Evolutionary conservation across 2,329 filamentous ascomycete species (phyloP), one percentile per base, ranked within the genome.

Genomic region (Talaromyces sp.): DNA sequence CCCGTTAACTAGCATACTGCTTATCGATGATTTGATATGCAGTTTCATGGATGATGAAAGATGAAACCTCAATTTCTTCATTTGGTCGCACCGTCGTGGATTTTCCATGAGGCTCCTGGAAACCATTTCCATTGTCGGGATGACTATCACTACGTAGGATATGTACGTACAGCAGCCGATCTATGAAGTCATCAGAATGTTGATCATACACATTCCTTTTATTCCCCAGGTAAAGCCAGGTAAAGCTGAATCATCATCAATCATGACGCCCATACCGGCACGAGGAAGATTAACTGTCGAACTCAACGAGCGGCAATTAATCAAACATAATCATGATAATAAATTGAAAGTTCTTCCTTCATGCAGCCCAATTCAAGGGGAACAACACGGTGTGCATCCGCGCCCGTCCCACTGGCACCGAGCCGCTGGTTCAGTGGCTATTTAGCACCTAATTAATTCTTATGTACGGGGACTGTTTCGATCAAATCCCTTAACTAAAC

Each of bases 111-210:
- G 53, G 31, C 53, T 34, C 53, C 29, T 36, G 53, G 53, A 56
- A 36, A 56, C 51, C 53, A 56, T 56, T 36, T 56, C 31, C 53
- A 36, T 38, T 3, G 31, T 19, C 31, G 29, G n/a, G 53, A 56
- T 38, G n/a, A 13, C 17, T 31, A 54, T 5, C 15, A 34, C 17
- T 19, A 34, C 31, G 27, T 54, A 54, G 22, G 29, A 22, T 36
- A 36, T 53, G 49, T 53, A 53, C 31, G 31, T 56, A 56, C 31
- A 54, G n/a, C 53, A 59, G 25, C 31, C 38, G 25, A 59, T 40
- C 56, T 0, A 60, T 60, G 58, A 47, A 60, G 58, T 60, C 58
- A 61, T 61, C 43, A 29, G 58, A 49, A 61, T 61, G 58, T 38
- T 36, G 53, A 49, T 61, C 49, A 29, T 53, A 19, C 29, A 17